Conservation (phyloP, 768 basidiomycete species). For the Naganishia kalamii region DNA sequence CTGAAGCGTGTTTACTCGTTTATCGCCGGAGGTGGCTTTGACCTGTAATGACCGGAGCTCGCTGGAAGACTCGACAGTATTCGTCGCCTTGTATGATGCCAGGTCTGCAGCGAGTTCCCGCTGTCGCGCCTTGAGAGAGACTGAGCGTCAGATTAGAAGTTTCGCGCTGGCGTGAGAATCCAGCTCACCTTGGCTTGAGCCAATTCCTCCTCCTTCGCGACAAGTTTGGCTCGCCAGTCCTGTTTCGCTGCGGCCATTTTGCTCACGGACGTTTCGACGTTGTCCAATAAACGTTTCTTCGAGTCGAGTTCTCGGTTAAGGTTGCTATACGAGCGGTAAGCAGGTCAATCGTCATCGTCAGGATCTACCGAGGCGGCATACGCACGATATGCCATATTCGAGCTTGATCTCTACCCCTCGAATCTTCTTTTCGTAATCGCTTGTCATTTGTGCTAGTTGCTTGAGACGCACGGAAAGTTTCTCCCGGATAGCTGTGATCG, state of each 20-base stretch:
- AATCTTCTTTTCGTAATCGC: slow-evolving; percentile 77
- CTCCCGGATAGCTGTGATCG: slow-evolving; percentile 89
- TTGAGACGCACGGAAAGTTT: slow-evolving; percentile 74
- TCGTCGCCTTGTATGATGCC: slow-evolving; percentile 57
- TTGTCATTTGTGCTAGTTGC: slow-evolving; percentile 74
- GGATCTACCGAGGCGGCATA: not conserved
- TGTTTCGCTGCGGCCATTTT: slow-evolving; percentile 71
- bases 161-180: not conserved
- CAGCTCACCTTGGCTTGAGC: slow-evolving; percentile 69
- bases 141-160: not conserved
- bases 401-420: slow-evolving; percentile 63
- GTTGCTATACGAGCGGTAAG: not conserved
- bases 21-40: slow-evolving; percentile 76
- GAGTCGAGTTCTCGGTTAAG: slow-evolving; percentile 66
- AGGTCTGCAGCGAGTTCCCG: slow-evolving; percentile 69
- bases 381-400: slow-evolving; percentile 12
- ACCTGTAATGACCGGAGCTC: slow-evolving; percentile 66
- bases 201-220: slow-evolving; percentile 79
- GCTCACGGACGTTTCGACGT: slow-evolving; percentile 80
- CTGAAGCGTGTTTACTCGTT: slow-evolving; percentile 72
- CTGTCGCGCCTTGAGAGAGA: slow-evolving; percentile 57
- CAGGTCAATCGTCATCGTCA: not conserved
- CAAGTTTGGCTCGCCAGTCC: slow-evolving; percentile 74
- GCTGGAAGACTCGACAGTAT: slow-evolving; percentile 55
- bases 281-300: slow-evolving; percentile 87